Percentiles rank a stretch among this genome's conserved stretches.
Conservation (phyloP, 192 early-diverging fungal species). For the Linnemannia exigua region DNA sequence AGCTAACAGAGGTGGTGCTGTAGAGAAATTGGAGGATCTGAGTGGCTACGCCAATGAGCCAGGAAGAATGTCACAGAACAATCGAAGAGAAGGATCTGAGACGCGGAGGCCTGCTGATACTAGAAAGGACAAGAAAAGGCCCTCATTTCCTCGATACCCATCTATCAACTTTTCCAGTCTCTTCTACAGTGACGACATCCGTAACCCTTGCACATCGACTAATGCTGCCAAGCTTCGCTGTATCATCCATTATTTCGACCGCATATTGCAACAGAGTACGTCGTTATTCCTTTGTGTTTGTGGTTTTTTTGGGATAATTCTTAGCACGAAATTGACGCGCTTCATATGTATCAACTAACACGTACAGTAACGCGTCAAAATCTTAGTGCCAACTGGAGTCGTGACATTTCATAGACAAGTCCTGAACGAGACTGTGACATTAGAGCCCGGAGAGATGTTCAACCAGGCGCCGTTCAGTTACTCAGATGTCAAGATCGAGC, state of each 20-base stretch:
- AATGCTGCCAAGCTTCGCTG: conserved; percentile 55
- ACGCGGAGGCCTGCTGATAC: not conserved
- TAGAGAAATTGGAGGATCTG: not conserved
- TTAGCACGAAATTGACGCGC: too few species aligned
- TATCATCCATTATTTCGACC: conserved; percentile 53
- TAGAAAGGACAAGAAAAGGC: not conserved
- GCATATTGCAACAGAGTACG: conserved; percentile 32
- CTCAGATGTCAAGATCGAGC: conserved; percentile 22
- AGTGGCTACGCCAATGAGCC: not conserved
- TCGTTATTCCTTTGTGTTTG: not conserved
- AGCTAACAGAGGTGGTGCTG: not conserved
- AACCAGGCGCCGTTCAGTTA: conserved; percentile 9
- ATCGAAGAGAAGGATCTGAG: not conserved
- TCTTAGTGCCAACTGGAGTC: conserved; percentile 38
- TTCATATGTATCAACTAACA: not conserved
- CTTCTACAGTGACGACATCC: conserved; percentile 13
- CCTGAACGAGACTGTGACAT: conserved; percentile 10
- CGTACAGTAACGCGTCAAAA: not conserved
- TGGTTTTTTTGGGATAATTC: not conserved
- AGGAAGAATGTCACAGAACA: not conserved
- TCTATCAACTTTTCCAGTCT: conserved; percentile 52
- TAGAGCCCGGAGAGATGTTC: conserved; percentile 6
- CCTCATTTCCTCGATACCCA: conserved; percentile 19
- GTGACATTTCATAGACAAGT: conserved; percentile 53
- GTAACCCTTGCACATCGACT: conserved; percentile 9